These are phyloP conservation scores for Yamadazyma diddensiae DNA, from an alignment of 1,139 yeast genomes.

Conservation along the genomic window DNA sequence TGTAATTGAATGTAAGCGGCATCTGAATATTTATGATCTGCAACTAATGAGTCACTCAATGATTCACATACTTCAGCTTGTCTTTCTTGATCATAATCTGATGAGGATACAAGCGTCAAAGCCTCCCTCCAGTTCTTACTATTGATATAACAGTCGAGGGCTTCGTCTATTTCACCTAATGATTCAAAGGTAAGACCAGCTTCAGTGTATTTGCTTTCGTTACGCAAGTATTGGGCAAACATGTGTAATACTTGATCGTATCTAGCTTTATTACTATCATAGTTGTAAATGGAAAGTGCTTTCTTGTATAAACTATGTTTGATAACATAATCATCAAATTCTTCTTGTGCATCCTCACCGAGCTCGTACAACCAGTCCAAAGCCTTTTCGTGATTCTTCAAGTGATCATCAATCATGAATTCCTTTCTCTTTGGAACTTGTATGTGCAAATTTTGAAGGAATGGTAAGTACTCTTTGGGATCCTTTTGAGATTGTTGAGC, in stretches of 20 bases:
- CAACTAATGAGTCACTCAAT: constrained; percentile 58
- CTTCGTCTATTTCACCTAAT: constrained; percentile 53
- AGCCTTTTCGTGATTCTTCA: constrained; percentile 68
- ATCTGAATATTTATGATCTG: constrained; percentile 70
- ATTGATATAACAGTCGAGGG: constrained; percentile 64
- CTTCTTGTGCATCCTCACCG: constrained; percentile 47
- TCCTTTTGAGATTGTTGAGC: constrained; percentile 98
- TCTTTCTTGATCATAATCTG: constrained; percentile 33
- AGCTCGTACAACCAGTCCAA: constrained; percentile 60
- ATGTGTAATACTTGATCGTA: constrained; percentile 53
- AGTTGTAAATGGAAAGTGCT: constrained; percentile 63
- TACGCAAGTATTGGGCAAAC: constrained; percentile 62
- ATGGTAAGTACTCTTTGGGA: constrained; percentile 95
- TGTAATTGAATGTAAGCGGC: constrained; percentile 79
- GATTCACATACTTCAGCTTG: constrained; percentile 49
- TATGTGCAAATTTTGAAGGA: constrained; percentile 73
- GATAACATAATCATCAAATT: constrained; percentile 66
- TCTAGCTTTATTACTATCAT: constrained; percentile 44
- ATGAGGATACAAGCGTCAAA: constrained; percentile 50
- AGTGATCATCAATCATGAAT: constrained; percentile 76
- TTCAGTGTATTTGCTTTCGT: constrained; percentile 56
- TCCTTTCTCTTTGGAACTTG: constrained; percentile 64
- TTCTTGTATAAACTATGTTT: constrained; percentile 70
- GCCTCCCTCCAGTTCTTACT: constrained; percentile 89
- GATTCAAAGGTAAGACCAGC: constrained; percentile 80